Base-by-base conservation (phyloP, 148 eudicot species). In the Gaultheria prostrata region DNA sequence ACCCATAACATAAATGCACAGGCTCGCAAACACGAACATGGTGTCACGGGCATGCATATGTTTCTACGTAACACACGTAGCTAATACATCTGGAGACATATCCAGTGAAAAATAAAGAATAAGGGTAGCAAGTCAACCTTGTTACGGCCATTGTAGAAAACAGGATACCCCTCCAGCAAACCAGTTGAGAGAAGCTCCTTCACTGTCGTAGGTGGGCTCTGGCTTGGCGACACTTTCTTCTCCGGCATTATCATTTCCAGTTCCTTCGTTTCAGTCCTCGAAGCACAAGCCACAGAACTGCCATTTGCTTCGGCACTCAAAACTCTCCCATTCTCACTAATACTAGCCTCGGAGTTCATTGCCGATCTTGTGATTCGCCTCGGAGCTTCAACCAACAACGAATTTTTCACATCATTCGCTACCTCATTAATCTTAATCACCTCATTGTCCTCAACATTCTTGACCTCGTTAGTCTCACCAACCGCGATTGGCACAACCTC, bases 161-260 rank as follows among this genome's bases (percentile, higher is more conserved):
- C 98, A 24, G 91, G 90, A 89, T 91, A 93, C 3, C 97, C 98
- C 84, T 97, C 99, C 11, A 97, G 89, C 92, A 97, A 84, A 71
- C 97, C 95, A 12, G 98, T 94, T 79, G 89, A 92, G 17, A 94
- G 86, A 81, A 94, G 97, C 87, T 93, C 97, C 85, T 84, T 89
- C 33, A 89, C 91, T 0, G 89, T 93, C 2, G 80, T 84, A 14
- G 97, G 97, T 45, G 57, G 84, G 83, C 84, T 90, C 46, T 43
- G 43, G 43, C 43, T 39, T 39, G 43, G 85, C 51, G 88, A 24
- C 30, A 79, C 86, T 43, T 91, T 84, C 75, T 91, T 90, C 83
- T 94, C 90, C 4, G 94, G 86, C 90, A 91, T 89, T 82, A 90
- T 89, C 84, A 88, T 79, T 83, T 92, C 98, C 88, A 89, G 30